phyloP scores from a whole-genome alignment of 305 asterid species.

The Coffea humblotiana region DNA sequence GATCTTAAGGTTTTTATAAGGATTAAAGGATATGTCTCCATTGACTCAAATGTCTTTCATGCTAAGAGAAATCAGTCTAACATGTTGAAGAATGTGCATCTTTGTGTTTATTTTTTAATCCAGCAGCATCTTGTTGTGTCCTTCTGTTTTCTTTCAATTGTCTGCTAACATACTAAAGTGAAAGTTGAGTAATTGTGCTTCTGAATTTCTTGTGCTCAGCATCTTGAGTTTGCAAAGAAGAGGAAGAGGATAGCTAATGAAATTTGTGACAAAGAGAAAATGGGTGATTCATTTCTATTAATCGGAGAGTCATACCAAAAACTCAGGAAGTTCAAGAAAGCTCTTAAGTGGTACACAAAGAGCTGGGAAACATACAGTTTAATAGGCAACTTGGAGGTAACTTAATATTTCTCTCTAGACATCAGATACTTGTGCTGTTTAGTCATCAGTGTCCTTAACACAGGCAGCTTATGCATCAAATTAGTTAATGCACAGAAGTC shows the following conservation, averaged over 20 bases:
- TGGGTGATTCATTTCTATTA: constrained; percentile 76
- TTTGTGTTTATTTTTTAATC: background rate
- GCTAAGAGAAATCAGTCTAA: background rate
- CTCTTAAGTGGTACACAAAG: constrained; percentile 78
- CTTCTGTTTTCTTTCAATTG: background rate
- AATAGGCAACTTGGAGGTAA: constrained; percentile 95
- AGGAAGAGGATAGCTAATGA: constrained; percentile 64
- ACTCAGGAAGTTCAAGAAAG: constrained; percentile 63
- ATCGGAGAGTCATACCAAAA: constrained; percentile 85
- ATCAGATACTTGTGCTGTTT: background rate
- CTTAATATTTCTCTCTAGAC: constrained; percentile 19
- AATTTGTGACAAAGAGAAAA: constrained; percentile 85
- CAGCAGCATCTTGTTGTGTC: background rate
- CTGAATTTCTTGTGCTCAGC: constrained; percentile 37
- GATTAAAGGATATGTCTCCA: constrained; percentile 1
- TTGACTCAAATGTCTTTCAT: background rate
- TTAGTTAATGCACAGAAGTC: background rate
- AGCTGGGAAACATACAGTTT: constrained; percentile 66
- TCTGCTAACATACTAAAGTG: constrained; percentile 18
- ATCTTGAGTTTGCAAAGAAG: constrained; percentile 66
- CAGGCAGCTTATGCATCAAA: background rate
- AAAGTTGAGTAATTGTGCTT: constrained; percentile 22
- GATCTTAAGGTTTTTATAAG: background rate
- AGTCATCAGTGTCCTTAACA: background rate
- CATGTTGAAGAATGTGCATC: background rate